Evolutionary conservation across 345 rosid species (phyloP).

Genomic region (Isatis tinctoria): DNA sequence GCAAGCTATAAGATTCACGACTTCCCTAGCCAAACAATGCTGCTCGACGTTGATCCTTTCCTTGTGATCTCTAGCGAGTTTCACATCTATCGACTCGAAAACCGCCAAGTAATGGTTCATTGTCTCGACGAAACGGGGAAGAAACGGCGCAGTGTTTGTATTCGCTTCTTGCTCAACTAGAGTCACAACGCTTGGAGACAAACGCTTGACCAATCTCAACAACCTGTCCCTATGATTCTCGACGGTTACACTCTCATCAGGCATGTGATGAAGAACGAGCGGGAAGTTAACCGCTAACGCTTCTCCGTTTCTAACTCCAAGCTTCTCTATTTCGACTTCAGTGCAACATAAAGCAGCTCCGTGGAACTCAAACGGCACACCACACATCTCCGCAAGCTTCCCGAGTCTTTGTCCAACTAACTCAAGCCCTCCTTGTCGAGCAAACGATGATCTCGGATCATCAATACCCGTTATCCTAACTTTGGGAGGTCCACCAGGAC

Average conservation of each 20-base stretch:
- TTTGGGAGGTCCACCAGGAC: slow-evolving; percentile 83
- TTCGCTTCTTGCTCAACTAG: slow-evolving; percentile 90
- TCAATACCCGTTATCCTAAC: slow-evolving; percentile 85
- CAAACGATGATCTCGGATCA: slow-evolving; percentile 73
- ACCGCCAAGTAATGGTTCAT: slow-evolving; percentile 65
- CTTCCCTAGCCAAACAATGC: slow-evolving; percentile 92
- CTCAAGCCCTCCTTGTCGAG: slow-evolving; percentile 83
- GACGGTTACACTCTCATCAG: slow-evolving; percentile 82
- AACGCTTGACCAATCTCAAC: slow-evolving; percentile 64
- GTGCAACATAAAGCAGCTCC: slow-evolving; percentile 55
- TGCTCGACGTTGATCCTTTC: slow-evolving; percentile 86
- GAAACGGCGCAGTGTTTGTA: slow-evolving; percentile 78
- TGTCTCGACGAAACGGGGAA: slow-evolving; percentile 67
- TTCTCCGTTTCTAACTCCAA: slow-evolving; percentile 61
- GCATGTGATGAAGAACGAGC: slow-evolving; percentile 82
- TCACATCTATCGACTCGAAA: slow-evolving; percentile 74
- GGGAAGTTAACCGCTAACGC: slow-evolving; percentile 85
- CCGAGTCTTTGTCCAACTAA: slow-evolving; percentile 72
- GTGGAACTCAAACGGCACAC: slow-evolving; percentile 79
- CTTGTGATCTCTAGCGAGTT: slow-evolving; percentile 74
- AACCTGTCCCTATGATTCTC: slow-evolving; percentile 86
- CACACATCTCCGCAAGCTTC: slow-evolving; percentile 60
- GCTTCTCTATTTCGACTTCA: slow-evolving; percentile 61
- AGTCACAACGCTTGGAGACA: slow-evolving; percentile 82
- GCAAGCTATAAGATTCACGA: slow-evolving; percentile 88